Conservation (phyloP, 2,329 filamentous ascomycete species). For the Scedosporium apiospermum region DNA sequence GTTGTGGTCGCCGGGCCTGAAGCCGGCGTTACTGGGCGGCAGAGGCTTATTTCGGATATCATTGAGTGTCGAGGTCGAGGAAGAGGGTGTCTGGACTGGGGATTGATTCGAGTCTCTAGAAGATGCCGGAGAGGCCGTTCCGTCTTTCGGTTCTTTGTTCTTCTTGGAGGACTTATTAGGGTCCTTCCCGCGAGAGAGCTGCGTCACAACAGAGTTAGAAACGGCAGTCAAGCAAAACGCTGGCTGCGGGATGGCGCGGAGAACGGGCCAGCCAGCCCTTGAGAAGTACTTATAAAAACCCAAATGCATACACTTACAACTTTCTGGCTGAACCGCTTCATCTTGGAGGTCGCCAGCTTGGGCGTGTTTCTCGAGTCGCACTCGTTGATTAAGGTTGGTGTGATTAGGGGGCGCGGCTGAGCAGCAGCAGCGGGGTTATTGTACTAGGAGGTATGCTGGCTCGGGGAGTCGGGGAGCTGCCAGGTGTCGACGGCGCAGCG, state of each 20-base stretch:
- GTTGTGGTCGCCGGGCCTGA: slow-evolving; percentile 31
- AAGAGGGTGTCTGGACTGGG: slow-evolving; percentile 67
- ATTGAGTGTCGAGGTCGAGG: slow-evolving; percentile 78
- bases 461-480: not conserved
- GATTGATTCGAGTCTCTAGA: slow-evolving; percentile 50
- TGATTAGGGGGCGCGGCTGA: not conserved
- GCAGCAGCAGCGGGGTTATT: not conserved
- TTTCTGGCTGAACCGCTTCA: slow-evolving; percentile 97
- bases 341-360: slow-evolving; percentile 39
- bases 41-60: slow-evolving; percentile 78
- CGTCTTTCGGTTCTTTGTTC: slow-evolving; percentile 63
- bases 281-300: not conserved
- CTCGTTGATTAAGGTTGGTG: not conserved
- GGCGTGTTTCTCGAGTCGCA: not conserved
- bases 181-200: slow-evolving; percentile 89
- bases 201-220: slow-evolving; percentile 14
- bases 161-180: slow-evolving; percentile 75
- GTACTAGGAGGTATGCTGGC: not conserved
- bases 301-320: slow-evolving; percentile 57
- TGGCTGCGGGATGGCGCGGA: not conserved
- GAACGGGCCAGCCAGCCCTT: slow-evolving; percentile 24
- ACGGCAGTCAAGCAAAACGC: not conserved
- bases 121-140: slow-evolving; percentile 66
- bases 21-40: slow-evolving; percentile 42
- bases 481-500: not conserved